Evolutionary conservation across 2,329 filamentous ascomycete species (phyloP).

Genomic region (Xylariales sp.): DNA sequence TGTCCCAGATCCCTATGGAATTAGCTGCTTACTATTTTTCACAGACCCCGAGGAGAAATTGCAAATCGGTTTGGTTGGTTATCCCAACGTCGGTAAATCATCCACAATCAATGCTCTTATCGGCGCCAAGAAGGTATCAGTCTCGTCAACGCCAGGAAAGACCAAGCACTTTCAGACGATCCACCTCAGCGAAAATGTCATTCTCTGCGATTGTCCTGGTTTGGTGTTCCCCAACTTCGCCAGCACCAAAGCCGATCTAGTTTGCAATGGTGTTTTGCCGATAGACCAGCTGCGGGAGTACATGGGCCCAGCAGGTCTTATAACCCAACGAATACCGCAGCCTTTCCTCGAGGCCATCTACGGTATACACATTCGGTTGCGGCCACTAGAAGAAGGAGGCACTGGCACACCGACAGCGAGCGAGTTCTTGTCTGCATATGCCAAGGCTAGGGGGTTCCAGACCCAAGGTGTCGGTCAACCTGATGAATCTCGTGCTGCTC

Average conservation of each 20-base stretch:
- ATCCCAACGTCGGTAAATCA: constrained; percentile 98
- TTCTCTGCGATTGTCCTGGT: constrained; percentile 97
- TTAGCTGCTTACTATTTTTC: constrained; percentile 15
- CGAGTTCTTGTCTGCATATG: constrained; percentile 83
- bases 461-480: constrained; percentile 87
- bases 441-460: constrained; percentile 82
- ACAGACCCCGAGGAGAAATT: constrained; percentile 59
- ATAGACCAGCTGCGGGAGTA: constrained; percentile 96
- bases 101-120: constrained; percentile 99
- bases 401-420: constrained; percentile 80
- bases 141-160: constrained; percentile 95
- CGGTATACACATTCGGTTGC: constrained; percentile 80
- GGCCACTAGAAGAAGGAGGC: constrained; percentile 86
- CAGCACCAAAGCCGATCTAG: constrained; percentile 91
- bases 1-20: background rate
- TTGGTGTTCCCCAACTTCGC: constrained; percentile 98
- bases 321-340: constrained; percentile 81
- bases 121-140: constrained; percentile 96
- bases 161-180: constrained; percentile 99
- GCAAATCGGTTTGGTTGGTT: constrained; percentile 90
- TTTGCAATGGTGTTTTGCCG: constrained; percentile 89
- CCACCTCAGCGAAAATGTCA: constrained; percentile 81
- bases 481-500: constrained; percentile 86
- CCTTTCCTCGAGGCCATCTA: constrained; percentile 89
- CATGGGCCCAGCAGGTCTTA: constrained; percentile 78